Base-by-base conservation (phyloP, 805 yeast species). In the Hanseniaspora vineae region DNA sequence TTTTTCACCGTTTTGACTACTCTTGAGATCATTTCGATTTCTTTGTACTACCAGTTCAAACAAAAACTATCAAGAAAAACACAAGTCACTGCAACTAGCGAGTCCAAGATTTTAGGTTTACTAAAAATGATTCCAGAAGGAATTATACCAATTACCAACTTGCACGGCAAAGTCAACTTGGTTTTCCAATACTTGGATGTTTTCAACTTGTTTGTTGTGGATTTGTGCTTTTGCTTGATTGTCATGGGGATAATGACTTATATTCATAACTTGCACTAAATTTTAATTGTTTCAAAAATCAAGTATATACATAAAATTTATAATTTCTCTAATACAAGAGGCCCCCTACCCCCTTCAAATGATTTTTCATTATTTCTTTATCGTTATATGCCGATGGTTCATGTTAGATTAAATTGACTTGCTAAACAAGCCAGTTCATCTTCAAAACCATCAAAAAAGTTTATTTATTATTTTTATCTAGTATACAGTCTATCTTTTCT, bases 41-140 rank as follows among this genome's bases (percentile, higher is more conserved):
- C 67, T 12, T 48, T 62, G 11, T 62, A 58, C 46, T 62, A 61
- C 42, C 65, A 59, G 29, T 54, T 51, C 45, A 47, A 60, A 17
- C 59, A 56, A 39, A 47, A 50, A 8, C 50, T 62, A 19, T 65
- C 64, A 46, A 56, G 49, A 35, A 40, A 52, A 2, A 54, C 56
- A 39, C 55, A 57, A 11, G 56, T 61, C 23, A 55, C 56, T 39
- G 57, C 62, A 2, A 44, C 58, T 35, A 57, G 56, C 33, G 54
- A 54, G 39, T 60, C 61, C 33, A 62, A 56, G 47, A 55, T 64
- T 20, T 54, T 61, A 23, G 58, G 59, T 45, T 46, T 61, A 15
- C 52, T 59, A 15, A 54, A 62, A 10, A 50, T 64, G 49, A 53
- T 64, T 35, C 68, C 68, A n/a, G 64, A 60, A 19, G 66, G 64